Base-by-base conservation (phyloP, 805 yeast genomes). In the Sugiyamaella floridensis region DNA sequence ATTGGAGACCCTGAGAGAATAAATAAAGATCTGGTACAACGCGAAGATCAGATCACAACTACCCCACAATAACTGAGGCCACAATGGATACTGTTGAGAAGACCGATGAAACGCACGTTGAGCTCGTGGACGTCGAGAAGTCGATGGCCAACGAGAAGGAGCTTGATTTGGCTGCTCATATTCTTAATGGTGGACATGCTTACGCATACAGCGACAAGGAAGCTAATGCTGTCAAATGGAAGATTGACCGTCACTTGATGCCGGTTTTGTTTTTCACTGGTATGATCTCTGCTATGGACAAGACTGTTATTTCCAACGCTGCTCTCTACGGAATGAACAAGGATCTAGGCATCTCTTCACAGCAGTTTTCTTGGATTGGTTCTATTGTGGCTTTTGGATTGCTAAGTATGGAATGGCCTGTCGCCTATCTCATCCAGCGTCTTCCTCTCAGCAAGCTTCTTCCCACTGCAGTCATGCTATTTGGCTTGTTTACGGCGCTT, bases 261-360 rank as follows among this genome's bases (percentile, higher is more conserved):
- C 48, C 48, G 4, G 26, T 42, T 20, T 15, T 45, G 26, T 45
- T 45, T 18, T 34, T 45, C 4, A 45, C 48, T 2, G 48, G 48
- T 4, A 45, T 45, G 48, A 34, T 45, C 20, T 45, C 48, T n/a
- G 48, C 48, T 10, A 37, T 79, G 53, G 85, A 80, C 64, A 67
- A 85, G 57, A 73, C 73, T 44, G 80, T 80, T 59, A 63, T 81
- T 47, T 57, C 71, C 1, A 80, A 79, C 58, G 83, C 84, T 9
- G 69, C 77, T 10, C 69, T 83, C 1, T 85, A 77, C 59, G 75
- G 77, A 58, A 55, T 80, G 61, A 60, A 79, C 51, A 65, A 64
- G 0, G 83, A 80, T 56, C 67, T 81, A 53, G 65, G 69, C 0
- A 82, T 82, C 59, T 60, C 68, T 40, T 86, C 83, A 16, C 75